These are phyloP conservation scores for Pyrenophora tritici-repentis DNA, from an alignment of 2,329 filamentous ascomycete genomes.

Conservation along the genomic window DNA sequence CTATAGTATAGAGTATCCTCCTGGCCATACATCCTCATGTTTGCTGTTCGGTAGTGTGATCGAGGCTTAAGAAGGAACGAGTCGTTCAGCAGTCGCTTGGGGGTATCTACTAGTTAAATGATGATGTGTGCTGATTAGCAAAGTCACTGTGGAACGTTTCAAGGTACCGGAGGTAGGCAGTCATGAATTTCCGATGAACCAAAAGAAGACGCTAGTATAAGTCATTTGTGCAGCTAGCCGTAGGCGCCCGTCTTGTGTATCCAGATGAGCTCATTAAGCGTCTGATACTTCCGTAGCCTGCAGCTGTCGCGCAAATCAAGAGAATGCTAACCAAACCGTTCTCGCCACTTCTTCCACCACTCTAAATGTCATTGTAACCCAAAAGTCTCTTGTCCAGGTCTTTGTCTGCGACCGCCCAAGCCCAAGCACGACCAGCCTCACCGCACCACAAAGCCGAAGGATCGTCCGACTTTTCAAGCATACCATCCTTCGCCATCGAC, in stretches of 20 bases:
- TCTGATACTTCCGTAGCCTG: slow-evolving; percentile 1
- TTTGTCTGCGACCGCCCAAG: slow-evolving; percentile 54
- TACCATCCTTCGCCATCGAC: slow-evolving; percentile 57
- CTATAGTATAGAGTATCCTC: not conserved
- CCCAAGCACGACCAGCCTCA: slow-evolving; percentile 56
- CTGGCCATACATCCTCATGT: not conserved
- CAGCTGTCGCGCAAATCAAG: slow-evolving; percentile 25
- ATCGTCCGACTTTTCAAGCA: slow-evolving; percentile 57
- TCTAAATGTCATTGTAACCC: slow-evolving; percentile 57
- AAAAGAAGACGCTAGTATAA: not conserved
- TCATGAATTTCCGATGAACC: slow-evolving; percentile 2
- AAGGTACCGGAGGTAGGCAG: slow-evolving; percentile 1
- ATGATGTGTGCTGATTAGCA: not conserved
- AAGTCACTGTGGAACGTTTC: slow-evolving; percentile 4
- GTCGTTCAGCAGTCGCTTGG: not conserved
- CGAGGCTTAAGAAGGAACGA: not conserved
- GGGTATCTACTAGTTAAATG: not conserved
- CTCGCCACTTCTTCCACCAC: not conserved
- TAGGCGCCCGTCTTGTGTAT: slow-evolving; percentile 5
- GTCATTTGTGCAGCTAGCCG: slow-evolving; percentile 13
- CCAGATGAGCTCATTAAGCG: slow-evolving; percentile 1
- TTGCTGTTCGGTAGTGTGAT: not conserved
- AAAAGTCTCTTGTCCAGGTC: slow-evolving; percentile 53
- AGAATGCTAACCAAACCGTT: not conserved
- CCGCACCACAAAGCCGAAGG: slow-evolving; percentile 58